phyloP scores from a whole-genome alignment of 1,139 yeast genomes.

The Suhomyces chickasaworum region DNA sequence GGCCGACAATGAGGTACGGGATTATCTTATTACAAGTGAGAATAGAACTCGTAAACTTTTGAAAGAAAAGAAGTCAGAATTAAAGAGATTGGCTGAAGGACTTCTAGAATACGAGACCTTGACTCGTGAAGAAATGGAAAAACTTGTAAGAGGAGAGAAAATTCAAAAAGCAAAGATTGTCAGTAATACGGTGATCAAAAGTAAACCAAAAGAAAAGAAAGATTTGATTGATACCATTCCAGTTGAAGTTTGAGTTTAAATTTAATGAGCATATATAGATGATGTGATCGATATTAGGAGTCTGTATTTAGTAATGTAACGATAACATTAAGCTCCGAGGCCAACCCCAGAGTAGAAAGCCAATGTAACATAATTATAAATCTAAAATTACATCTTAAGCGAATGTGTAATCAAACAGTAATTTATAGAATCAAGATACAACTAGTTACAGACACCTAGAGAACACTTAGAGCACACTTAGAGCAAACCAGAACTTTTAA shows the following conservation, averaged over 20 bases:
- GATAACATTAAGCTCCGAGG: background rate
- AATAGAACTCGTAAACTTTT: slow-evolving; percentile 74
- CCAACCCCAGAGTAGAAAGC: too few relatives aligned
- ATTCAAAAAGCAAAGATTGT: slow-evolving; percentile 66
- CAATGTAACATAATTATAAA: too few relatives aligned
- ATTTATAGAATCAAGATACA: too few relatives aligned
- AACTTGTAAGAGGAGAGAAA: slow-evolving; percentile 75
- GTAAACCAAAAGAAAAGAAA: slow-evolving; percentile 15
- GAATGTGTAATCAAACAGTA: too few relatives aligned
- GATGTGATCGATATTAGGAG: background rate
- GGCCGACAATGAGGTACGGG: slow-evolving; percentile 91
- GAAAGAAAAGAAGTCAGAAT: slow-evolving; percentile 62
- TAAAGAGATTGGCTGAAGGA: slow-evolving; percentile 89
- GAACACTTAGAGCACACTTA: too few relatives aligned
- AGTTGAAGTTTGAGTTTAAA: slow-evolving; percentile 12
- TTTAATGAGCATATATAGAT: slow-evolving; percentile 4
- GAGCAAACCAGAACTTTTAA: too few relatives aligned
- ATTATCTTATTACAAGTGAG: slow-evolving; percentile 72
- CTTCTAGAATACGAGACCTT: slow-evolving; percentile 93
- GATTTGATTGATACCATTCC: slow-evolving; percentile 11
- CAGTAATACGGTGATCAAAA: slow-evolving; percentile 77
- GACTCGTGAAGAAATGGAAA: slow-evolving; percentile 87
- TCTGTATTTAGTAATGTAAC: slow-evolving; percentile 3
- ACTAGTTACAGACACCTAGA: too few relatives aligned
- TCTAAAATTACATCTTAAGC: too few relatives aligned